Conservation (phyloP, 768 basidiomycete genomes). For the Phanerochaete sordida region DNA sequence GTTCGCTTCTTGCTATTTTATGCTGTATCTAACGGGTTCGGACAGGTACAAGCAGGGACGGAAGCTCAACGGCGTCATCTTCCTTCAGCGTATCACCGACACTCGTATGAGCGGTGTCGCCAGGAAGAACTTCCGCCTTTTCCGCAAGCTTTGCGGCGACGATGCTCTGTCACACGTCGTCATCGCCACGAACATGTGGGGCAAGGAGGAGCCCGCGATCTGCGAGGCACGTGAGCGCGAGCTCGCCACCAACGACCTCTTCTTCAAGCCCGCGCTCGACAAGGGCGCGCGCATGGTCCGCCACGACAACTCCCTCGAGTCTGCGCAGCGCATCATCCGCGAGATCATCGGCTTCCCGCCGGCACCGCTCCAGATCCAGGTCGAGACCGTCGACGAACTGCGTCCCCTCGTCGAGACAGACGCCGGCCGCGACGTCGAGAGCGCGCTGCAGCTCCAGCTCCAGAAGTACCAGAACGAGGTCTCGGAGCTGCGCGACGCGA, state of each 20-base stretch:
- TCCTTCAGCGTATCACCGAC: constrained; percentile 23
- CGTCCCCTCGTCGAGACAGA: constrained; percentile 14
- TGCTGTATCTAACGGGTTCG: no score
- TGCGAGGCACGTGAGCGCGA: constrained; percentile 44
- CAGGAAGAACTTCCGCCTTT: constrained; percentile 45
- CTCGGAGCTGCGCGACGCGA: constrained; percentile 3
- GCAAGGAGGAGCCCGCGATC: constrained; percentile 33
- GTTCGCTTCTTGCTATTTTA: not conserved
- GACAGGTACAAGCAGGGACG: constrained; percentile 18
- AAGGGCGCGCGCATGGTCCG: constrained; percentile 45
- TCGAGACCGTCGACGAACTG: constrained; percentile 16
- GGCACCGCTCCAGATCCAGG: constrained; percentile 13
- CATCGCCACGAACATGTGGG: constrained; percentile 58
- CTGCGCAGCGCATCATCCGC: constrained; percentile 40
- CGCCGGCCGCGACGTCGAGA: constrained; percentile 16
- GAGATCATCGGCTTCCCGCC: constrained; percentile 30
- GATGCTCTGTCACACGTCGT: constrained; percentile 45
- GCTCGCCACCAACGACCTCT: constrained; percentile 36
- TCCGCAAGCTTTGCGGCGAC: constrained; percentile 51
- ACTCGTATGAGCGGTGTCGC: constrained; percentile 18
- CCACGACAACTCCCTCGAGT: constrained; percentile 36
- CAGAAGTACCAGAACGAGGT: constrained; percentile 8
- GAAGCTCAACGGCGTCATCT: constrained; percentile 20
- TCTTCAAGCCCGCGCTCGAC: constrained; percentile 50
- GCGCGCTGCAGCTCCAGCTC: constrained; percentile 3